These are phyloP conservation scores for Trichoderma gracile DNA, from an alignment of 2,329 filamentous ascomycete genomes.

Conservation along the genomic window DNA sequence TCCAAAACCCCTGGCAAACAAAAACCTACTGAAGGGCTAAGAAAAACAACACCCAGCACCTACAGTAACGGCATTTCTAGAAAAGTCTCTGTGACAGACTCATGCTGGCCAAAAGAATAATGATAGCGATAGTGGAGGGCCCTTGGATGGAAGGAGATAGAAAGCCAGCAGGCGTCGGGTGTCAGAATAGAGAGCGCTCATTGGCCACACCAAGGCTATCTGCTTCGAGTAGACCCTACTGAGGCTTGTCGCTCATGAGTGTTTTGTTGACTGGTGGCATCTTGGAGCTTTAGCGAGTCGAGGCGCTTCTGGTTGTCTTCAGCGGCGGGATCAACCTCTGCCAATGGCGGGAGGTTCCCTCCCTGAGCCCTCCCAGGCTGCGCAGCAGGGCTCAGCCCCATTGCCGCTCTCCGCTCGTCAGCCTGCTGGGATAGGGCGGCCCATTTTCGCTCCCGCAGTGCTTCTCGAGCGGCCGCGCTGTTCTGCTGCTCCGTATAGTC, in stretches of 20 bases:
- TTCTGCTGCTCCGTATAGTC: slow-evolving; percentile 98
- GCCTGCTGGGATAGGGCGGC: slow-evolving; percentile 81
- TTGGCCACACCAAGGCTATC: slow-evolving; percentile 39
- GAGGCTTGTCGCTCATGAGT: slow-evolving; percentile 63
- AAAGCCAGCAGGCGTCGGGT: not conserved
- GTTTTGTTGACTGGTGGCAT: slow-evolving; percentile 62
- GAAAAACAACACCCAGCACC: not conserved
- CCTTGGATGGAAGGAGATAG: not conserved
- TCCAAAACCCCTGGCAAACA: not conserved
- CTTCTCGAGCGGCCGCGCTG: slow-evolving; percentile 80
- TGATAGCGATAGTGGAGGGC: not conserved
- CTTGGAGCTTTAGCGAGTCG: slow-evolving; percentile 86
- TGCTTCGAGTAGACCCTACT: slow-evolving; percentile 54
- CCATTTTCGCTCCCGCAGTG: slow-evolving; percentile 83
- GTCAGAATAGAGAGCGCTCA: not conserved
- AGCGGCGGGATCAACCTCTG: slow-evolving; percentile 76
- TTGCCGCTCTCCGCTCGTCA: slow-evolving; percentile 60
- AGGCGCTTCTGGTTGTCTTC: slow-evolving; percentile 85
- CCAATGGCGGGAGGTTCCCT: slow-evolving; percentile 53
- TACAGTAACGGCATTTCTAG: slow-evolving; percentile 1
- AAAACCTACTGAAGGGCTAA: not conserved
- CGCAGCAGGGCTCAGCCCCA: slow-evolving; percentile 39
- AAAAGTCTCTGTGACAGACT: not conserved
- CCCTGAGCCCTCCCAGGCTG: slow-evolving; percentile 42
- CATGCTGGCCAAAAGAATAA: not conserved